A percentile compares a stretch with the other conserved stretches of the same genome.
Evolutionary conservation across 257 asterid genomes (phyloP).

Genomic region (Solanum ossicruentum): DNA sequence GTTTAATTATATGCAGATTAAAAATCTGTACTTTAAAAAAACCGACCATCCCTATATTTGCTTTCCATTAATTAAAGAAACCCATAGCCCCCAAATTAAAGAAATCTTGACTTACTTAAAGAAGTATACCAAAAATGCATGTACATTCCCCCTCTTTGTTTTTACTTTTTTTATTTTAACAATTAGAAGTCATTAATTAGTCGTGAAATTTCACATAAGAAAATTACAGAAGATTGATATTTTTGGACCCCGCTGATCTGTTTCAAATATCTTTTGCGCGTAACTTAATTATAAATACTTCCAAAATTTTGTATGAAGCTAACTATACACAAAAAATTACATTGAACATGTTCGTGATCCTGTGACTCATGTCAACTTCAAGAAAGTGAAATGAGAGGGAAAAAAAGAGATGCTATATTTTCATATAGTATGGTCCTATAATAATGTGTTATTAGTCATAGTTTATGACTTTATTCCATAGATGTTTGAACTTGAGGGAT

Average conservation of each 20-base stretch:
- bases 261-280: not conserved
- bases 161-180: not conserved
- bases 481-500: not conserved
- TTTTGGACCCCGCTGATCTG: not conserved
- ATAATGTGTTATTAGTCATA: not conserved
- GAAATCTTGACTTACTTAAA: not conserved
- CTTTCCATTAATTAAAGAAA: too few species aligned
- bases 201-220: not conserved
- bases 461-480: not conserved
- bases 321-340: not conserved
- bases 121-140: not conserved
- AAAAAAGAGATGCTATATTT: not conserved
- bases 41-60: not conserved
- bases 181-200: not conserved
- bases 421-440: not conserved
- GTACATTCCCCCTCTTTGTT: not conserved
- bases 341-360: not conserved
- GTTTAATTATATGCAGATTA: not conserved
- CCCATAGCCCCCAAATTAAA: not conserved
- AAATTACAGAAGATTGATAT: not conserved
- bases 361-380: not conserved
- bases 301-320: not conserved
- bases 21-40: not conserved
- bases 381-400: not conserved
- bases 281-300: not conserved